Conservation (phyloP, 805 yeast species). For the Blastobotrys parvus region DNA sequence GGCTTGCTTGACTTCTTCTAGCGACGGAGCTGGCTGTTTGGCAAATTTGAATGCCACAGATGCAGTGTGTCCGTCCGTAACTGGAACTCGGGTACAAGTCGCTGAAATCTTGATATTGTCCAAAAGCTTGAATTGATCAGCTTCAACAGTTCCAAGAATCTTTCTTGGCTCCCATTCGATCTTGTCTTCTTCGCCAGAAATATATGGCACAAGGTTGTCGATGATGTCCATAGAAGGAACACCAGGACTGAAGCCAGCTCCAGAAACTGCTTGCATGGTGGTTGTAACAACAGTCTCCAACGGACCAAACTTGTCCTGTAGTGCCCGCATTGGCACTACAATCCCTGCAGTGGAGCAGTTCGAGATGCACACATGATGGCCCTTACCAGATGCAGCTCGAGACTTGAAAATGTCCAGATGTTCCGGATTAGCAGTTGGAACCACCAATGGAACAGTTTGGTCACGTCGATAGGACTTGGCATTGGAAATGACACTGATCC, state of each 20-base stretch:
- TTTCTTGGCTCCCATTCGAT: slow-evolving; percentile 98
- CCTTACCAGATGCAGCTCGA: slow-evolving; percentile 46
- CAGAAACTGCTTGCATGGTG: slow-evolving; percentile 94
- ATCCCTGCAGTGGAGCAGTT: slow-evolving; percentile 98
- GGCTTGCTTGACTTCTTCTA: slow-evolving; percentile 67
- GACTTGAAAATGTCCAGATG: slow-evolving; percentile 72
- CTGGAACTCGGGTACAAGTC: slow-evolving; percentile 95
- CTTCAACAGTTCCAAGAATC: slow-evolving; percentile 58
- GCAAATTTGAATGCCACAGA: slow-evolving; percentile 82
- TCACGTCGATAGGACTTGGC: slow-evolving; percentile 94
- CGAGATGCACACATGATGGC: slow-evolving; percentile 88
- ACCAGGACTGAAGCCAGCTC: slow-evolving; percentile 98
- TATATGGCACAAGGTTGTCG: slow-evolving; percentile 91
- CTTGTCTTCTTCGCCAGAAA: slow-evolving; percentile 95
- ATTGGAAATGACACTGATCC: slow-evolving; percentile 80
- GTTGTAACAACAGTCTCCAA: slow-evolving; percentile 79
- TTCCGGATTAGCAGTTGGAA: slow-evolving; percentile 90
- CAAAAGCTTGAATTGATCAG: slow-evolving; percentile 47
- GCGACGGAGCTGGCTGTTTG: slow-evolving; percentile 73
- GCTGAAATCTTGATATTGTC: slow-evolving; percentile 83
- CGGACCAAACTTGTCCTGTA: slow-evolving; percentile 85
- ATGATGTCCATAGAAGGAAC: slow-evolving; percentile 90
- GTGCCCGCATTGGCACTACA: slow-evolving; percentile 94
- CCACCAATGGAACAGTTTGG: slow-evolving; percentile 81
- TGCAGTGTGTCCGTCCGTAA: slow-evolving; percentile 96